Percentiles rank a stretch among this genome's conserved stretches.
These are phyloP conservation scores for Penicillium nucicola DNA, from an alignment of 495 filamentous ascomycete species.

Conservation along the genomic window DNA sequence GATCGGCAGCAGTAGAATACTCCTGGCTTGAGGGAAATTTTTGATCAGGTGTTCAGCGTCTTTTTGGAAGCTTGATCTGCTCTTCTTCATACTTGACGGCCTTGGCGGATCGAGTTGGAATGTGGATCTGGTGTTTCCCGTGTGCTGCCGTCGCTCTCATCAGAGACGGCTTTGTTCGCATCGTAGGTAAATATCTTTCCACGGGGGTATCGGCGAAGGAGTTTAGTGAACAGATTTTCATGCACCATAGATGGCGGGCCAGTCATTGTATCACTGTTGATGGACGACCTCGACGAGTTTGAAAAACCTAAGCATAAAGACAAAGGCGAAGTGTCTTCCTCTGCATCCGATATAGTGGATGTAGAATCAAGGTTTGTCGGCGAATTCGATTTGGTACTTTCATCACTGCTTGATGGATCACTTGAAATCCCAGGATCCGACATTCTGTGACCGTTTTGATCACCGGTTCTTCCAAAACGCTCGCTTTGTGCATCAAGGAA, in stretches of 20 bases:
- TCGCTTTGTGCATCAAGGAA: constrained; percentile 46
- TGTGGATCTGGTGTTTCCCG: not conserved
- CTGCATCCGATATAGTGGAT: not conserved
- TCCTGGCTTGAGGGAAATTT: constrained; percentile 20
- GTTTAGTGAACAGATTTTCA: constrained; percentile 13
- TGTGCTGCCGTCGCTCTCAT: constrained; percentile 20
- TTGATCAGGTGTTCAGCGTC: constrained; percentile 20
- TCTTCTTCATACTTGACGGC: constrained; percentile 26
- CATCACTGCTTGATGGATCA: constrained; percentile 11
- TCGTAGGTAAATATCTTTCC: constrained; percentile 61
- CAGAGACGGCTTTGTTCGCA: constrained; percentile 26
- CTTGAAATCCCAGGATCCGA: constrained; percentile 1
- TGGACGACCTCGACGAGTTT: constrained; percentile 15
- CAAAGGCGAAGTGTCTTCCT: not conserved
- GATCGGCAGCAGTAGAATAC: constrained; percentile 40
- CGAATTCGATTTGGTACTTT: constrained; percentile 10
- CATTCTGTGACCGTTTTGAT: constrained; percentile 3
- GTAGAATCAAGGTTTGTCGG: too few species aligned
- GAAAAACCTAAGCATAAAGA: constrained; percentile 18
- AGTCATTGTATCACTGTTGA: constrained; percentile 20
- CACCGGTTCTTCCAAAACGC: constrained; percentile 10
- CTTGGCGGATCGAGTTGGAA: constrained; percentile 28
- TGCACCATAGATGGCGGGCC: constrained; percentile 31
- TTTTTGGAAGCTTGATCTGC: constrained; percentile 9
- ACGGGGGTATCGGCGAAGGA: constrained; percentile 52